Conservation (phyloP, 257 asterid species). For the Eucommia ulmoides region DNA sequence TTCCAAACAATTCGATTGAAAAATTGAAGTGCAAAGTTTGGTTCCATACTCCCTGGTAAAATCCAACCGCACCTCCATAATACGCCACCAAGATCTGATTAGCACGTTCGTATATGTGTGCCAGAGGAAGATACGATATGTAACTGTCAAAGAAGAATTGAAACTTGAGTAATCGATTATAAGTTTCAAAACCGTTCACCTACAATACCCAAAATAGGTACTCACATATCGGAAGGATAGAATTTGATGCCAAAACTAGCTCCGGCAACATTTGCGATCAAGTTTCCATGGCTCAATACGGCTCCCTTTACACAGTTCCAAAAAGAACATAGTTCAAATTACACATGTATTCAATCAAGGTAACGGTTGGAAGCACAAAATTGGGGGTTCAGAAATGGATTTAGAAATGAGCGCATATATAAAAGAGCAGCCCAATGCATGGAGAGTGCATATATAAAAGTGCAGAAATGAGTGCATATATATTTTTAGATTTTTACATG, state of each 20-base stretch:
- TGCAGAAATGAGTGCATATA: too few species aligned
- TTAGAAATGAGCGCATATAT: too few species aligned
- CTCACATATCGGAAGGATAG: conserved; percentile 79
- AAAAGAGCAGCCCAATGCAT: too few species aligned
- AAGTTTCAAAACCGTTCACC: too few species aligned
- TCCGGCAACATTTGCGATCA: conserved; percentile 83
- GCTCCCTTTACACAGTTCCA: conserved; percentile 51
- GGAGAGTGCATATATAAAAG: too few species aligned
- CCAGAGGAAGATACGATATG: conserved; percentile 95
- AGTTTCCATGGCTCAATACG: conserved; percentile 68
- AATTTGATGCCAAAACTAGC: conserved; percentile 32
- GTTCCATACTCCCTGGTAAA: conserved; percentile 82
- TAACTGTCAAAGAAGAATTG: conserved; percentile 34
- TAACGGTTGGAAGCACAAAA: too few species aligned
- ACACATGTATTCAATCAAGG: too few species aligned
- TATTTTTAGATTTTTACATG: too few species aligned
- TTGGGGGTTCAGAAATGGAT: too few species aligned
- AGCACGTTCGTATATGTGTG: conserved; percentile 95
- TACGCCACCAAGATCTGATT: conserved; percentile 48
- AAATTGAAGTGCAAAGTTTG: background rate
- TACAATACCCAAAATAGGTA: too few species aligned
- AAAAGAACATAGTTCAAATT: conserved; percentile 4
- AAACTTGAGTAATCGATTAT: too few species aligned
- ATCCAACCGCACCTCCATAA: conserved; percentile 72
- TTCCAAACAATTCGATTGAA: too few species aligned